phyloP scores from a whole-genome alignment of 345 rosid genomes.

The Kernera saxatilis region DNA sequence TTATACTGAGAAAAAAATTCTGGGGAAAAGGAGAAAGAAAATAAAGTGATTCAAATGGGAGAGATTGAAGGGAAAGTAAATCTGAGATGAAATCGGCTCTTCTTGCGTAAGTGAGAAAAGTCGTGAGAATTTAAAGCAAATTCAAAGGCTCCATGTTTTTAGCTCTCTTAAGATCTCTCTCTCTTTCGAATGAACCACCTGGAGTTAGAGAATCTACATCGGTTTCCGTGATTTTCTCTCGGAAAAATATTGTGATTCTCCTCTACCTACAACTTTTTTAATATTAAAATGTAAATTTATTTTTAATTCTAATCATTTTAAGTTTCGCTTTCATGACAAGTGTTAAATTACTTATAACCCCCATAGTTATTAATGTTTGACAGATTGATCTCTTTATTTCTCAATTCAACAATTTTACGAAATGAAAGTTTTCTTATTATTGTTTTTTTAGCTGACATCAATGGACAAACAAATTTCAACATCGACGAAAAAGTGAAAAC shows the following conservation, averaged over 20 bases:
- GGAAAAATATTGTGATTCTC: slow-evolving; percentile 16
- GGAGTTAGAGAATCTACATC: slow-evolving; percentile 26
- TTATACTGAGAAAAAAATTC: background rate
- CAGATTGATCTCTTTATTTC: background rate
- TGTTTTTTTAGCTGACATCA: background rate
- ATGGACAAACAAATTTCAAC: background rate
- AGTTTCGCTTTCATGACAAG: background rate
- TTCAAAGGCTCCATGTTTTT: slow-evolving; percentile 35
- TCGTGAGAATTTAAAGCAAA: slow-evolving; percentile 31
- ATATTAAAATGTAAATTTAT: no score
- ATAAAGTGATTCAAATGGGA: slow-evolving; percentile 34
- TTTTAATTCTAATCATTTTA: background rate
- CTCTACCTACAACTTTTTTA: background rate
- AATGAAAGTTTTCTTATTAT: background rate
- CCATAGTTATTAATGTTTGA: background rate
- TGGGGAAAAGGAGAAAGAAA: background rate
- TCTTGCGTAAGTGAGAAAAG: slow-evolving; percentile 32
- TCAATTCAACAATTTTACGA: background rate
- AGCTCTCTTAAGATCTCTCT: slow-evolving; percentile 32
- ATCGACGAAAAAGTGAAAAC: background rate
- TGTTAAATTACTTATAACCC: background rate
- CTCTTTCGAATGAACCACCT: slow-evolving; percentile 15
- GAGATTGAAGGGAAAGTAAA: slow-evolving; percentile 44
- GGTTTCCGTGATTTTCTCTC: slow-evolving; percentile 36
- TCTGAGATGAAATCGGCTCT: slow-evolving; percentile 47